phyloP scores from a whole-genome alignment of 2,329 filamentous ascomycete genomes.

The Dothideomycetidae sp. region DNA sequence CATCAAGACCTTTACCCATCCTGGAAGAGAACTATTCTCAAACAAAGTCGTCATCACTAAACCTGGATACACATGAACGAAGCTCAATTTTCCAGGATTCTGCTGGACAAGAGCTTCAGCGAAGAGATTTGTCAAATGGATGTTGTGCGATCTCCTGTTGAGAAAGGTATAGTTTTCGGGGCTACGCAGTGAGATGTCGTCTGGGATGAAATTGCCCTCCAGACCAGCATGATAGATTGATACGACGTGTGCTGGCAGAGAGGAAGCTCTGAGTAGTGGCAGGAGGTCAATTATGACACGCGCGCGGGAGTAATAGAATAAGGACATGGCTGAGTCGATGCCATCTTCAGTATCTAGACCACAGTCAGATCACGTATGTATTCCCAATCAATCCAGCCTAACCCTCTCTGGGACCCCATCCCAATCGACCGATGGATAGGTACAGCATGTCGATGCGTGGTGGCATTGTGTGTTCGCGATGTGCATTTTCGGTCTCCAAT shows the following conservation, averaged over 20 bases:
- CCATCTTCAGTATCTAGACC: slow-evolving; percentile 15
- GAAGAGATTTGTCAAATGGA: slow-evolving; percentile 15
- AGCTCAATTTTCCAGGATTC: slow-evolving; percentile 12
- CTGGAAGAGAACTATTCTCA: slow-evolving; percentile 9
- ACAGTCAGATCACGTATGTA: neutral
- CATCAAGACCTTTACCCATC: slow-evolving; percentile 13
- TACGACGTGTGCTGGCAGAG: slow-evolving; percentile 12
- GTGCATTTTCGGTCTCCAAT: slow-evolving; percentile 5
- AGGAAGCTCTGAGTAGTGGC: slow-evolving; percentile 12
- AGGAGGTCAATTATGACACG: slow-evolving; percentile 14
- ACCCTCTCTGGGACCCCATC: slow-evolving; percentile 14
- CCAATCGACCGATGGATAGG: slow-evolving; percentile 25
- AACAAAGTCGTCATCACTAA: slow-evolving; percentile 14
- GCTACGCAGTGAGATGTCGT: slow-evolving; percentile 14
- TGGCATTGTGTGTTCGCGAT: slow-evolving; percentile 13
- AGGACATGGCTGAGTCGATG: slow-evolving; percentile 14
- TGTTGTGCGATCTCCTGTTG: slow-evolving; percentile 12
- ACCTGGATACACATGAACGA: slow-evolving; percentile 15
- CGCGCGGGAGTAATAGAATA: slow-evolving; percentile 17
- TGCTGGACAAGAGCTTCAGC: slow-evolving; percentile 14
- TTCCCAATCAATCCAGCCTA: too few species aligned
- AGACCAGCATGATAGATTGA: slow-evolving; percentile 15
- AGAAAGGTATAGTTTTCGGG: slow-evolving; percentile 11
- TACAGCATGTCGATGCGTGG: slow-evolving; percentile 26
- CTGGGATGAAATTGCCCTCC: slow-evolving; percentile 10